Evolutionary conservation across 1,284 basidiomycete species (phyloP), one percentile per base, ranked within the genome.

Genomic region (Anthracocystis panici-leucophaei): DNA sequence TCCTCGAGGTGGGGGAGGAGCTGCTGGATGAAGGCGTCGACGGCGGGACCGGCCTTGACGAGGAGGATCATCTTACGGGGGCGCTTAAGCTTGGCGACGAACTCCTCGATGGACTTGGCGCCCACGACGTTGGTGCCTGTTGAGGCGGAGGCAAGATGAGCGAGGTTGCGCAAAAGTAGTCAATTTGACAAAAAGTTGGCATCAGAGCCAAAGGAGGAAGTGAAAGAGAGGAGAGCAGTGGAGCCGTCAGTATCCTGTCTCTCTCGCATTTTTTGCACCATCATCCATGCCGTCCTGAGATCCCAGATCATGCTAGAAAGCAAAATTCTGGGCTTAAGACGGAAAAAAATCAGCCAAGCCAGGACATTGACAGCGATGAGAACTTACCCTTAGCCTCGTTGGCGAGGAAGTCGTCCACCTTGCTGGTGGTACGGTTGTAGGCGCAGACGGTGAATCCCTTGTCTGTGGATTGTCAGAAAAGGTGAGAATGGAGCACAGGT

Each of bases 401-500:
- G 76, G 89, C 91, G 73, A 99, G 90, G 90, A 99, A 99, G 86
- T 90, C 86, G 87, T 97, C 95, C 80, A 99, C 95, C 88, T 99
- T 99, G 88, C 91, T 92, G 81, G 91, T 92, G 52, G 96, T 99
- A 82, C 96, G 93, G 90, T 99, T 99, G 89, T 92, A 99, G 25
- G 94, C 95, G 79, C 94, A 92, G 82, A 99, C 97, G 78, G 88
- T 95, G 89, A 95, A 99, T 57, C 97, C 97, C 89, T 99, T 98
- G 90, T 98, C 96, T 83, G 65, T 61, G 25, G 23, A 3, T 29
- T 33, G 33, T 10, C 42, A n/a, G 8, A 5, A 38, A 29, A 41
- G 18, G 16, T 14, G n/a, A 49, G 25, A 58, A 25, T 3, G 42
- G 10, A 45, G 8, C 3, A 21, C 10, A 23, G 52, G 38, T 65